Percentiles rank a stretch among this genome's conserved stretches.
Conservation (phyloP, 73 alveolate genomes). For the Symbiodinium pilosum region DNA sequence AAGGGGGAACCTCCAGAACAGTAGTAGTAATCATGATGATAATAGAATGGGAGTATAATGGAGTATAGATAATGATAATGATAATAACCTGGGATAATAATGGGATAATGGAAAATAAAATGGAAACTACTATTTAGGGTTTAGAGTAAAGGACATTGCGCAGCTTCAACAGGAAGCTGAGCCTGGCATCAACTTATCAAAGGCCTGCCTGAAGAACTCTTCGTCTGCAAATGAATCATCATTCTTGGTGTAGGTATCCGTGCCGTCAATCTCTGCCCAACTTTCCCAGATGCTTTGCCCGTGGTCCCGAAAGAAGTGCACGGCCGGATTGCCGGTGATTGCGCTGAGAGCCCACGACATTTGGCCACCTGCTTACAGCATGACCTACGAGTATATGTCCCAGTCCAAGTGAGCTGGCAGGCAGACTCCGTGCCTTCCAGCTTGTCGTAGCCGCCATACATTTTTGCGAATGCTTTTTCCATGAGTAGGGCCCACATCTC, state of each 20-base stretch:
- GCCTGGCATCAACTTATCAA: no score
- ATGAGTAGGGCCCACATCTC: constrained; percentile 80
- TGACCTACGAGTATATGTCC: no score
- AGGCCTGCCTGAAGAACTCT: constrained; percentile 62
- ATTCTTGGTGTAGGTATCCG: neutral
- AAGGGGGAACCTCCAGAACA: no score
- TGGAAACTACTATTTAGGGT: no score
- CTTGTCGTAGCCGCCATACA: constrained; percentile 91
- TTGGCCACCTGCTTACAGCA: constrained; percentile 62
- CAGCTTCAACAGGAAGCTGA: no score
- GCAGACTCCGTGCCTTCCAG: constrained; percentile 28
- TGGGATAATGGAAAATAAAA: no score
- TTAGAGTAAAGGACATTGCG: no score
- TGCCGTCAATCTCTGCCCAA: constrained; percentile 34
- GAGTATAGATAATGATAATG: no score
- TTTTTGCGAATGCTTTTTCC: constrained; percentile 89
- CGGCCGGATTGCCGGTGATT: constrained; percentile 85
- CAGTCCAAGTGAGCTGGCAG: no score
- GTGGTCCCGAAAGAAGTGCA: constrained; percentile 30
- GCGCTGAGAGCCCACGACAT: constrained; percentile 89
- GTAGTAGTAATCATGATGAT: no score
- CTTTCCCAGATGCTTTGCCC: constrained; percentile 40
- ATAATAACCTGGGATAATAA: no score
- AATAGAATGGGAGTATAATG: no score
- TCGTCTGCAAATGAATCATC: constrained; percentile 59